Evolutionary conservation across 495 filamentous ascomycete species (phyloP).

Genomic region (Jackrogersella multiformis): DNA sequence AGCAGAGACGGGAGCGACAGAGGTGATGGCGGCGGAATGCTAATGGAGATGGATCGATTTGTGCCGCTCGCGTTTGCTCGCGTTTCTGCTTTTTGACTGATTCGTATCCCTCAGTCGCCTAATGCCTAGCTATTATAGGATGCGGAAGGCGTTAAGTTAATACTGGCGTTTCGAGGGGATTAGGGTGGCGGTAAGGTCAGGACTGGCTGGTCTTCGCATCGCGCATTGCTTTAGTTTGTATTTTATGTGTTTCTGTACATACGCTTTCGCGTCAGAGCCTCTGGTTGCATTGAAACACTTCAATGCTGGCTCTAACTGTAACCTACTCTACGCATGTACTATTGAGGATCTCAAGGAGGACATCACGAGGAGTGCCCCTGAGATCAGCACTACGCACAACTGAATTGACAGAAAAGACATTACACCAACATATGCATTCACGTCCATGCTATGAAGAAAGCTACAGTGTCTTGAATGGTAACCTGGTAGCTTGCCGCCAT

Average conservation of each 20-base stretch:
- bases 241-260: conserved; percentile 28
- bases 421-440: not conserved
- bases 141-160: conserved; percentile 10
- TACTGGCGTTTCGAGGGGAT: conserved; percentile 12
- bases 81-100: conserved; percentile 10
- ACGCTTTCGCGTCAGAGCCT: not conserved
- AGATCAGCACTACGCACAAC: not conserved
- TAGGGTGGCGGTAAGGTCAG: conserved; percentile 7
- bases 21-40: conserved; percentile 17
- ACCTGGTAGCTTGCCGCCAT: not conserved
- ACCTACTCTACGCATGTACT: not conserved
- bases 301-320: not conserved
- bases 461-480: not conserved
- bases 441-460: not conserved
- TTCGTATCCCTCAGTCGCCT: conserved; percentile 19
- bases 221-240: conserved; percentile 8
- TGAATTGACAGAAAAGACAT: not conserved
- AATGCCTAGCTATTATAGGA: conserved; percentile 36
- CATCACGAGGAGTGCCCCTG: not conserved
- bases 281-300: not conserved
- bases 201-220: conserved; percentile 10
- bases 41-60: conserved; percentile 3
- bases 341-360: not conserved
- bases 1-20: conserved; percentile 35
- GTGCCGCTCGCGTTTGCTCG: too few species aligned